Evolutionary conservation across 2,329 filamentous ascomycete species (phyloP).

Genomic region (Exophiala sideris): DNA sequence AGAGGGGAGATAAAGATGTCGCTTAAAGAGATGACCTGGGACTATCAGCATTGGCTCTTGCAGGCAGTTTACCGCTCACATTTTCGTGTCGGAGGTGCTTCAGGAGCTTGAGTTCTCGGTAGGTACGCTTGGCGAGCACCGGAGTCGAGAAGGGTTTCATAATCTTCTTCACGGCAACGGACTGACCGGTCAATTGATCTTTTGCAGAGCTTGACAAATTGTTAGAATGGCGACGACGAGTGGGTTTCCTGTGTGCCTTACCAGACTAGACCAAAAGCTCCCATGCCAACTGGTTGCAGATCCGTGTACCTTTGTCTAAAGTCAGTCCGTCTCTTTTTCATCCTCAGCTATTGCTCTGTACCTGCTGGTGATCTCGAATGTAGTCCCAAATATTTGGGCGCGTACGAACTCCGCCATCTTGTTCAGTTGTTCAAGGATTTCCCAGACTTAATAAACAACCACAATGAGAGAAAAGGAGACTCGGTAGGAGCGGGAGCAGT

Average conservation of each 20-base stretch:
- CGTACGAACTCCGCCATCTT: constrained; percentile 98
- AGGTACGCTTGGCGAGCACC: constrained; percentile 94
- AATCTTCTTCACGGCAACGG: constrained; percentile 99
- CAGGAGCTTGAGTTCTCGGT: constrained; percentile 92
- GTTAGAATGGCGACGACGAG: constrained; percentile 1
- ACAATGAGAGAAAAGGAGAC: background rate
- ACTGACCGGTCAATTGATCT: constrained; percentile 94
- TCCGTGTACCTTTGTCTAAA: constrained; percentile 75
- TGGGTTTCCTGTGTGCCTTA: constrained; percentile 37
- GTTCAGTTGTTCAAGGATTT: constrained; percentile 28
- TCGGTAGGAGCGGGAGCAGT: background rate
- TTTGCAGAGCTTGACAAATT: constrained; percentile 72
- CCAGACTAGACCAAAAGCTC: constrained; percentile 97
- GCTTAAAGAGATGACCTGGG: constrained; percentile 90
- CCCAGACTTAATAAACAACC: too few relatives aligned
- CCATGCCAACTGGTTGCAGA: constrained; percentile 97
- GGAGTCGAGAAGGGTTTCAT: constrained; percentile 99
- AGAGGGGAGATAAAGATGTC: constrained; percentile 99
- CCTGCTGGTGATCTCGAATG: constrained; percentile 99
- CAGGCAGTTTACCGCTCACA: constrained; percentile 50
- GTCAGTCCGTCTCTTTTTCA: constrained; percentile 29
- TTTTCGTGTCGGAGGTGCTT: constrained; percentile 98
- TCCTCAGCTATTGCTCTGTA: constrained; percentile 42
- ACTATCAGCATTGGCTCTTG: constrained; percentile 19
- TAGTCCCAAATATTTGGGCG: constrained; percentile 98